Evolutionary conservation across 805 yeast species (phyloP).

Genomic region (Metschnikowia kofuensis): DNA sequence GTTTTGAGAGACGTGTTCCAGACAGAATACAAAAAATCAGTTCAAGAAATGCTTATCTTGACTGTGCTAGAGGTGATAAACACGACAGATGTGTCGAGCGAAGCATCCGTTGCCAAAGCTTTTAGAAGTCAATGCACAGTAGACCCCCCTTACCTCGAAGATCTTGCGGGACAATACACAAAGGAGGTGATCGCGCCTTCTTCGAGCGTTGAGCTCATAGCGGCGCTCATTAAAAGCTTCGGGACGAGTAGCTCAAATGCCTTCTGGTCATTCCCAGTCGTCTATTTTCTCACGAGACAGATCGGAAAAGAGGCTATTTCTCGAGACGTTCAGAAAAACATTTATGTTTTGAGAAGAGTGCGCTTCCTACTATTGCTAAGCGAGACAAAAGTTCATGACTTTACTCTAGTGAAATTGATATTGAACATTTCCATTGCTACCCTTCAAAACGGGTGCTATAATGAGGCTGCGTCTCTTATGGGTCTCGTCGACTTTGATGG

Average conservation of each 20-base stretch:
- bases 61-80: conserved; percentile 37
- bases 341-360: conserved; percentile 6
- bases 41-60: conserved; percentile 26
- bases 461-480: conserved; percentile 12
- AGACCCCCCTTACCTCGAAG: not conserved
- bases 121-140: not conserved
- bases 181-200: conserved; percentile 10
- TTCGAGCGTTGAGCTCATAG: conserved; percentile 26
- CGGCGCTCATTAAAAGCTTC: conserved; percentile 24
- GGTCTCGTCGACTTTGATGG: conserved; percentile 6
- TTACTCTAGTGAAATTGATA: not conserved
- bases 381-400: not conserved
- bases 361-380: conserved; percentile 9
- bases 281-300: conserved; percentile 39
- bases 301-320: conserved; percentile 4
- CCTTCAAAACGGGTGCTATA: conserved; percentile 1
- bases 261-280: conserved; percentile 34
- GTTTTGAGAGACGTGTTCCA: conserved; percentile 15
- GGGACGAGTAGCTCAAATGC: conserved; percentile 3
- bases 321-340: not conserved
- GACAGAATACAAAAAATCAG: conserved; percentile 20
- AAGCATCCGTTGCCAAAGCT: conserved; percentile 11
- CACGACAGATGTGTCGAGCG: conserved; percentile 39
- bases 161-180: not conserved
- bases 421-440: conserved; percentile 4